These are phyloP conservation scores for Chrysanthemum seticuspe DNA, from an alignment of 129 eudicot genomes.

Conservation along the genomic window DNA sequence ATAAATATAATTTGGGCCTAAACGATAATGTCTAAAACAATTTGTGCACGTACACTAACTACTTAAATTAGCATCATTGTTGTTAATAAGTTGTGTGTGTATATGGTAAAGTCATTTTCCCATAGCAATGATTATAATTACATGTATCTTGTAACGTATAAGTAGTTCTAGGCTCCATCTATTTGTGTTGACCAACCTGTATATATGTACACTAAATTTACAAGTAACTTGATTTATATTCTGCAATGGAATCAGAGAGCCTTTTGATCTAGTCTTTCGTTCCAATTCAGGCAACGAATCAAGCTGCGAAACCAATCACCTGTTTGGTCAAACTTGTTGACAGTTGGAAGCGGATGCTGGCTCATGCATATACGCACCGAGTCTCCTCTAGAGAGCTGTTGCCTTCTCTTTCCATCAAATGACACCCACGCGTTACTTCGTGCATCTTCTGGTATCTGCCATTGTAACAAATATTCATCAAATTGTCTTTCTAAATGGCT, in stretches of 20 bases:
- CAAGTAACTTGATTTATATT: constrained; percentile 17
- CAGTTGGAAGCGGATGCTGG: constrained; percentile 97
- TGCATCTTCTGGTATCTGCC: constrained; percentile 94
- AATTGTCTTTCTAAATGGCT: background rate
- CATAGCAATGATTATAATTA: constrained; percentile 4
- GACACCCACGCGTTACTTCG: constrained; percentile 99
- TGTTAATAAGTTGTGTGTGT: background rate
- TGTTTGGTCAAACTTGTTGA: constrained; percentile 94
- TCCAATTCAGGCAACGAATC: constrained; percentile 97
- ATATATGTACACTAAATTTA: constrained; percentile 58
- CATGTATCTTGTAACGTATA: constrained; percentile 1
- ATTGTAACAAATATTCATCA: background rate
- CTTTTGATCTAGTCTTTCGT: constrained; percentile 93
- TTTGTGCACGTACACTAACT: too few relatives aligned
- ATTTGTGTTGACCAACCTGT: constrained; percentile 13
- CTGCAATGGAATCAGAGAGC: constrained; percentile 54
- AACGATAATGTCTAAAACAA: too few relatives aligned
- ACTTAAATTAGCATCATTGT: too few relatives aligned
- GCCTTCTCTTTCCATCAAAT: constrained; percentile 99
- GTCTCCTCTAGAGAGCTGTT: constrained; percentile 97
- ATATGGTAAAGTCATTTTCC: constrained; percentile 1
- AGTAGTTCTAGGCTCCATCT: constrained; percentile 21
- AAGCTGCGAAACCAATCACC: constrained; percentile 99
- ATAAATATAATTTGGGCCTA: too few relatives aligned
- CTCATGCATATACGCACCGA: constrained; percentile 91